Evolutionary conservation across 2,329 filamentous ascomycete species (phyloP), one percentile per base, ranked within the genome.

Genomic region (Ascochyta koolunga): DNA sequence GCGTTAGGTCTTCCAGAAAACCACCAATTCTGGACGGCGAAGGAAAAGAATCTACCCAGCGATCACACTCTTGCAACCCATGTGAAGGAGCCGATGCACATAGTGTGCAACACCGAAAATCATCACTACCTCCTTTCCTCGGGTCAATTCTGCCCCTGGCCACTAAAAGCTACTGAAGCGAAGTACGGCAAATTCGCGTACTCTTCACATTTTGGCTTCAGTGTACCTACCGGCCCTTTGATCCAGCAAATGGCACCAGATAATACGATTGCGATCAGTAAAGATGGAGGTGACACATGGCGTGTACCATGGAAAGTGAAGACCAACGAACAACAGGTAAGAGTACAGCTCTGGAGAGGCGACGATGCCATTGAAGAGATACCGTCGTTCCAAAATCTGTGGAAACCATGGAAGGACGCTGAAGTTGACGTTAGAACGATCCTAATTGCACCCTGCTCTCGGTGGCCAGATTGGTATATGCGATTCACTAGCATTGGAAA

Each of bases 11-110:
- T 84, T 0, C 55, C 69, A 0, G 55, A 61, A 1, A 56, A 65
- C 0, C 70, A 82, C 40, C 62, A 70, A 0, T 84, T 85, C 48
- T 85, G 82, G 82, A 64, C 61, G 0, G 61, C 68, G 0, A 53
- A 77, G 2, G 78, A 83, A 8, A 75, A 78, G 50, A 73, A 76
- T 0, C 45, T 68, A 5, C 61, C 65, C 4, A 10, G 37, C 11
- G 39, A 8, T 5, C 22, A 29, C n/a, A 49, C 48, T 2, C 11
- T 48, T 2, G 37, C 32, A 8, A 35, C 5, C 11, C 5, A 1
- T 11, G 15, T 55, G 11, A 31, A 45, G 4, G 58, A 72, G 5
- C 76, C 81, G 0, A 69, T 74, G 55, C 80, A 83, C 10, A 79
- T 83, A 1, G 21, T 82, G 0, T 79, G 78, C 64, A 76, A 78